These are phyloP conservation scores for Zygoascus flipseniorum DNA, from an alignment of 805 yeast genomes.

Conservation along the genomic window DNA sequence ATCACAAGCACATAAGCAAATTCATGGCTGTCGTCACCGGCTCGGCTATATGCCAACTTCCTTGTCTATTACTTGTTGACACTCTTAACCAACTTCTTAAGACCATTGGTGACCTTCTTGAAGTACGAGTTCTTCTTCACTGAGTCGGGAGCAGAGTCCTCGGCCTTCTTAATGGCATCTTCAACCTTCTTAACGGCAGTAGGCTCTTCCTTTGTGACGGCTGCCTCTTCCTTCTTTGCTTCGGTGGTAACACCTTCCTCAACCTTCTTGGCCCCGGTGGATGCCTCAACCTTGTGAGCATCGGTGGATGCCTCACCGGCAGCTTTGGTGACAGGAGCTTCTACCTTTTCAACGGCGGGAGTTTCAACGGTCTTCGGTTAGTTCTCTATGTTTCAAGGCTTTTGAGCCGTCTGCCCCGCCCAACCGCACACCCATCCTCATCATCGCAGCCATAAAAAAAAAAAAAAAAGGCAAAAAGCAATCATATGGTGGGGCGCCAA, in stretches of 20 bases:
- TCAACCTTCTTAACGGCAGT: conserved; percentile 8
- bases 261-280: conserved; percentile 2
- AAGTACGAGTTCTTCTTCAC: conserved; percentile 20
- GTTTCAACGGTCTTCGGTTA: background rate
- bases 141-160: conserved; percentile 15
- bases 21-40: background rate
- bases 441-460: background rate
- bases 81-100: conserved; percentile 26
- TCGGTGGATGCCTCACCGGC: conserved; percentile 3
- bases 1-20: background rate
- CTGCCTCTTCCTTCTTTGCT: conserved; percentile 8
- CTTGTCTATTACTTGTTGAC: conserved; percentile 19
- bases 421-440: background rate
- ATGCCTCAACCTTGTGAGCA: conserved; percentile 5
- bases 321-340: background rate
- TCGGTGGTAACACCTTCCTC: conserved; percentile 6
- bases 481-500: background rate
- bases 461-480: background rate
- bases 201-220: conserved; percentile 7
- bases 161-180: conserved; percentile 15
- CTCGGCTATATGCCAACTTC: background rate
- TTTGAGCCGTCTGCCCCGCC: background rate
- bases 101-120: conserved; percentile 18
- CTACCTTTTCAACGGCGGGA: background rate
- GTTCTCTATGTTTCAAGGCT: background rate